A percentile compares a stretch with the other conserved stretches of the same genome.
Evolutionary conservation across 1,139 yeast genomes (phyloP).

Genomic region (Sporopachydermia cereana): DNA sequence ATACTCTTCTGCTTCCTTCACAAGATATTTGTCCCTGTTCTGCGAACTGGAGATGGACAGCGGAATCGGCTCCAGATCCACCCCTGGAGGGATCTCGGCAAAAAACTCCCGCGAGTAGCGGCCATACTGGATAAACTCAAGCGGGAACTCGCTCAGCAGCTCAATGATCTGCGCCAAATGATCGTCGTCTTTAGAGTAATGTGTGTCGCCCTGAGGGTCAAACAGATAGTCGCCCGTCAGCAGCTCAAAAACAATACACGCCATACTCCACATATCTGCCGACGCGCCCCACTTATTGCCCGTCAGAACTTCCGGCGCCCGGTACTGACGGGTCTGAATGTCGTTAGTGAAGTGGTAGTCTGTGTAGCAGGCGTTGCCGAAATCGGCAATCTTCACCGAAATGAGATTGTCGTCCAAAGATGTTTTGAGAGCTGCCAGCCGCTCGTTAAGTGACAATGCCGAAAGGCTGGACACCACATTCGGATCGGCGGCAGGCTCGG

Average conservation of each 20-base stretch:
- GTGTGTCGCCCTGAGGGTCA: slow-evolving; percentile 45
- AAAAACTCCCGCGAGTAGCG: slow-evolving; percentile 41
- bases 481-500: background rate
- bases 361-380: slow-evolving; percentile 66
- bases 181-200: slow-evolving; percentile 56
- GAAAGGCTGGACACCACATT: background rate
- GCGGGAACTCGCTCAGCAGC: slow-evolving; percentile 47
- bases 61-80: slow-evolving; percentile 15
- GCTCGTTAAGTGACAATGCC: slow-evolving; percentile 2
- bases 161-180: slow-evolving; percentile 68
- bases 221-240: slow-evolving; percentile 67
- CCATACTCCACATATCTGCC: slow-evolving; percentile 67
- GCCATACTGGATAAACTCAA: slow-evolving; percentile 36
- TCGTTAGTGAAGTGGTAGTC: slow-evolving; percentile 59
- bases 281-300: slow-evolving; percentile 66
- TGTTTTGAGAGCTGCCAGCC: slow-evolving; percentile 9
- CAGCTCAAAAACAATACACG: slow-evolving; percentile 58
- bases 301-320: slow-evolving; percentile 55
- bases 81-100: slow-evolving; percentile 17
- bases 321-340: slow-evolving; percentile 65
- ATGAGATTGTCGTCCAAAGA: slow-evolving; percentile 24
- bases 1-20: background rate
- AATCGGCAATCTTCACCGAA: slow-evolving; percentile 56
- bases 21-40: slow-evolving; percentile 23
- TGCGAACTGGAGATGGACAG: background rate